phyloP scores from a whole-genome alignment of 2,329 filamentous ascomycete species.

The Chaetomiaceae sp. region DNA sequence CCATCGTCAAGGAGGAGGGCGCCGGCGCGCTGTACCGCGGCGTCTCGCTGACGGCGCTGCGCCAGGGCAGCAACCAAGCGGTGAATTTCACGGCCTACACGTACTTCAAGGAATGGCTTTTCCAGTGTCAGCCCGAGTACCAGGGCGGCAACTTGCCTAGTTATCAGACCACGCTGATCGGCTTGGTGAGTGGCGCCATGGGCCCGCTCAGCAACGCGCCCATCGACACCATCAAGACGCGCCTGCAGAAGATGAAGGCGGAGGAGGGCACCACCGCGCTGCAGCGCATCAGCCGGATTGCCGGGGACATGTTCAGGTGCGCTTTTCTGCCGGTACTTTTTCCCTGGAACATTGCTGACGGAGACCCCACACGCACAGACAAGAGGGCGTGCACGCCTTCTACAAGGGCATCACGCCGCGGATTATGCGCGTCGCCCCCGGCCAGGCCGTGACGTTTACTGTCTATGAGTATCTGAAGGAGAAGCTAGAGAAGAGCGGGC shows the following conservation, averaged over 20 bases:
- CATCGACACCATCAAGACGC: slow-evolving; percentile 98
- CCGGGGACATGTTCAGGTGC: slow-evolving; percentile 75
- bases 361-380: slow-evolving; percentile 46
- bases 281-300: slow-evolving; percentile 70
- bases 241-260: slow-evolving; percentile 83
- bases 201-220: slow-evolving; percentile 94
- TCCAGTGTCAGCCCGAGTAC: slow-evolving; percentile 65
- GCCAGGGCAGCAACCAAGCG: slow-evolving; percentile 95
- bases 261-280: slow-evolving; percentile 75
- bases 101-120: slow-evolving; percentile 77
- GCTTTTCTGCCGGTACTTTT: slow-evolving; percentile 30
- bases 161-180: slow-evolving; percentile 88
- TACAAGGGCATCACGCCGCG: slow-evolving; percentile 98
- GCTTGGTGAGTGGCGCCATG: slow-evolving; percentile 87
- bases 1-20: slow-evolving; percentile 88
- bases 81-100: slow-evolving; percentile 98
- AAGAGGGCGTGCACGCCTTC: slow-evolving; percentile 90
- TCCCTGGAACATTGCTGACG: slow-evolving; percentile 1
- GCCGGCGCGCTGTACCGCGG: slow-evolving; percentile 83
- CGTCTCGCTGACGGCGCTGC: slow-evolving; percentile 84
- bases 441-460: slow-evolving; percentile 73
- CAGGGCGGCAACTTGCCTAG: slow-evolving; percentile 62
- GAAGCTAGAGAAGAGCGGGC: slow-evolving; percentile 61
- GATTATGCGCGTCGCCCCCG: slow-evolving; percentile 94
- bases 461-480: slow-evolving; percentile 74